phyloP scores from a whole-genome alignment of 371 early-diverging fungal species.

The Chytridium lagenaria region DNA sequence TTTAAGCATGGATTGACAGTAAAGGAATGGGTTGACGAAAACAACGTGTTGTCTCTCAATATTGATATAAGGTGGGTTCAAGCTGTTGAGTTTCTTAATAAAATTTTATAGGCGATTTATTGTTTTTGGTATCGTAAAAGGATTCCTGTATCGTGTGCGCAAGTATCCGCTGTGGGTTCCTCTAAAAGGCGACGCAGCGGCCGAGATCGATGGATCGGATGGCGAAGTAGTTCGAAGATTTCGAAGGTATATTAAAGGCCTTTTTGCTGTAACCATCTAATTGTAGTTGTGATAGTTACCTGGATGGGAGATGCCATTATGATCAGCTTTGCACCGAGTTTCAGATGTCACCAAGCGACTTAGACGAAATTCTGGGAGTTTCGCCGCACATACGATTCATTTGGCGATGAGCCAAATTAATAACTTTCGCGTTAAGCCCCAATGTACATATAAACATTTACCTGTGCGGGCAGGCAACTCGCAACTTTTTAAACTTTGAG shows the following conservation, averaged over 20 bases:
- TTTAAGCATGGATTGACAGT: constrained; percentile 76
- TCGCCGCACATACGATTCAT: constrained; percentile 33
- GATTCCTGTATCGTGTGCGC: constrained; percentile 79
- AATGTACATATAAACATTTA: no score
- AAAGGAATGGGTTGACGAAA: constrained; percentile 76
- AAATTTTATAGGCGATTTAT: constrained; percentile 70
- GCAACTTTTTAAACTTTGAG: no score
- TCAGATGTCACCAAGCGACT: constrained; percentile 21
- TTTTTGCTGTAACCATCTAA: constrained; percentile 4
- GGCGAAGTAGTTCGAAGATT: not conserved
- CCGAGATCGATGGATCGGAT: constrained; percentile 11
- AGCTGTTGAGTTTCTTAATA: not conserved
- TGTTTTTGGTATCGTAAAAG: constrained; percentile 81
- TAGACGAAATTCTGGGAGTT: constrained; percentile 56
- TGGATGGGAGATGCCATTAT: constrained; percentile 75
- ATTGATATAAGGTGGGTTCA: constrained; percentile 77
- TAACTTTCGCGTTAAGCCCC: no score
- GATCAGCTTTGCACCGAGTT: constrained; percentile 74
- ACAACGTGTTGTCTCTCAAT: constrained; percentile 62
- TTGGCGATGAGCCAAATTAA: constrained; percentile 10
- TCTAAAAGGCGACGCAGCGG: constrained; percentile 28
- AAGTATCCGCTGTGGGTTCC: constrained; percentile 75
- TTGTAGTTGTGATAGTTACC: constrained; percentile 32
- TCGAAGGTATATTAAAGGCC: constrained; percentile 30
- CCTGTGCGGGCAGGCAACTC: no score